Base-by-base conservation (phyloP, 106 monocot species). In the Dactylorhiza incarnata region DNA sequence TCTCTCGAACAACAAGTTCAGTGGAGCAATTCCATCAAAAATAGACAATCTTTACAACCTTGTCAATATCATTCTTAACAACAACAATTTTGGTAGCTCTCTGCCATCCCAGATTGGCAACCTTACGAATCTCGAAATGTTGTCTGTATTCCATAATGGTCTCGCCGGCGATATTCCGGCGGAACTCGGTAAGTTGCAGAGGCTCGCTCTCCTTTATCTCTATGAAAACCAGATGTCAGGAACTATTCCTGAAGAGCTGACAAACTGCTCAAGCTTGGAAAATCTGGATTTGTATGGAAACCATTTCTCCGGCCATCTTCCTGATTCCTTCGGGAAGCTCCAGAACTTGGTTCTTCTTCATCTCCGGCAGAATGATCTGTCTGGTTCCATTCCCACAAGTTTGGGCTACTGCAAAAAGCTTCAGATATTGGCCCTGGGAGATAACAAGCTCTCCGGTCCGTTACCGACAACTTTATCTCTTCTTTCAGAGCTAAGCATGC, bases 201-300 rank as follows among this genome's bases (percentile, higher is more conserved):
- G 68, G 48, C 76, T 97, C 11, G 80, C 65, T 24, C 26, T 91
- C 16, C 43, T 97, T 1, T 87, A 81, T 73, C 74, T 97, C 10
- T 93, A 93, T 24, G 93, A 97, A 74, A 97, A 93, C 75, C 85
- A 91, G 75, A 89, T 97, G 87, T 83, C 89, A 47, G 96, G 93
- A 20, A 50, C 4, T 11, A 97, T 97, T 12, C 96, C 96, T 1
- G 9, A 56, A 3, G 93, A 89, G 71, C 73, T 97, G 9, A 88
- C 84, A 0, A 88, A 89, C 77, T 93, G 93, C 56, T 72, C 84
- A 52, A 86, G 81, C 71, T 71, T 97, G 74, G 81, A 89, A 76
- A 89, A 91, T n/a, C 22, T 97, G 37, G 96, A 97, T 76, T 86
- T 93, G 67, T 93, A 87, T 61, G 96, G 93, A 5, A 97, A 97